These are phyloP conservation scores for Chloris gayana DNA, from an alignment of 176 grass and related monocot species.

Conservation along the genomic window DNA sequence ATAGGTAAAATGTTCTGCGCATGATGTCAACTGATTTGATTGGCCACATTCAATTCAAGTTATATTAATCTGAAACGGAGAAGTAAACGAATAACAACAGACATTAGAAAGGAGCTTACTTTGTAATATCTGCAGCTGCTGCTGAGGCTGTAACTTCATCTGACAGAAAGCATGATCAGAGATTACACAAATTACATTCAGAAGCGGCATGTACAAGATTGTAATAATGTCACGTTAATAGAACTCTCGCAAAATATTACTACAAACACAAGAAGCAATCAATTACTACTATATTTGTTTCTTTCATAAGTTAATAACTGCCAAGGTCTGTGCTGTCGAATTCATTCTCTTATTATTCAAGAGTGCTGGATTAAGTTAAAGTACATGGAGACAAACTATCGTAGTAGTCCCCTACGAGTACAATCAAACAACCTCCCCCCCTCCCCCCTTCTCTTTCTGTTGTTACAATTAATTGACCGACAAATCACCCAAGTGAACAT, in stretches of 20 bases:
- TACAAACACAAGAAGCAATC: slow-evolving; percentile 18
- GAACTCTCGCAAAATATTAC: neutral
- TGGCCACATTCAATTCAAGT: slow-evolving; percentile 23
- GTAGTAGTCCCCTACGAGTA: slow-evolving; percentile 7
- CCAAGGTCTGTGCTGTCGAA: neutral
- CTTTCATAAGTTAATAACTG: too few relatives aligned
- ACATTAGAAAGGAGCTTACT: slow-evolving; percentile 56
- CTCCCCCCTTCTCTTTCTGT: slow-evolving; percentile 23
- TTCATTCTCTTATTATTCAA: slow-evolving; percentile 37
- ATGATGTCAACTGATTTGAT: neutral
- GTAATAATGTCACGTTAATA: slow-evolving; percentile 27
- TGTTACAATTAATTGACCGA: slow-evolving; percentile 5
- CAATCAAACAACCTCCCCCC: slow-evolving; percentile 23
- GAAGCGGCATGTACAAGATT: slow-evolving; percentile 22
- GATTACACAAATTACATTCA: slow-evolving; percentile 40
- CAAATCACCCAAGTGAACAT: slow-evolving; percentile 2
- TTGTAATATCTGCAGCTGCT: slow-evolving; percentile 87
- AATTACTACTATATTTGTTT: neutral
- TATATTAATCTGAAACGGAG: slow-evolving; percentile 28
- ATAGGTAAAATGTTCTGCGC: neutral
- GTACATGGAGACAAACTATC: neutral
- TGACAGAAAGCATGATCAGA: slow-evolving; percentile 40
- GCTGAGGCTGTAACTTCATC: slow-evolving; percentile 58
- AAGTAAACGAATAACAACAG: slow-evolving; percentile 27
- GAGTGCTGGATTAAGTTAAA: too few relatives aligned